A percentile compares a stretch with the other conserved stretches of the same genome.
These are phyloP conservation scores for Polyplosphaeria fusca DNA, from an alignment of 495 filamentous ascomycete species.

Conservation along the genomic window DNA sequence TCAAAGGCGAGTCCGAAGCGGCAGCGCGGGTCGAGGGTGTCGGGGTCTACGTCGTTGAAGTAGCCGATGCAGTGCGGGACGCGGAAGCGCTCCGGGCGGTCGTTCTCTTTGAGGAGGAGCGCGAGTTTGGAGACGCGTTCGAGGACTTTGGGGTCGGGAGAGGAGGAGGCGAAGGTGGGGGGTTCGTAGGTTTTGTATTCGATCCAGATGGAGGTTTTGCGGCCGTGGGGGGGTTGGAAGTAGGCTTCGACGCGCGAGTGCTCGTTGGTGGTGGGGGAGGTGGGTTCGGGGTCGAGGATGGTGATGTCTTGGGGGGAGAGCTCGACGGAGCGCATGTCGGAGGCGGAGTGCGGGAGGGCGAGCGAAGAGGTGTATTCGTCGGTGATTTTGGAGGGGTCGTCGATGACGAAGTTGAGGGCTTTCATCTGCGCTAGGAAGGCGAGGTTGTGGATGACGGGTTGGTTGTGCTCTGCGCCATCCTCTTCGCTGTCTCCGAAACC, in stretches of 20 bases:
- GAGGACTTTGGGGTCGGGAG: constrained; percentile 25
- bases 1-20: constrained; percentile 43
- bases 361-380: constrained; percentile 29
- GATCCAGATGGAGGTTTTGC: constrained; percentile 32
- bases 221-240: constrained; percentile 20
- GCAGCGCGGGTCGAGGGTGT: constrained; percentile 30
- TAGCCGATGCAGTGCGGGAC: constrained; percentile 41
- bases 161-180: constrained; percentile 9
- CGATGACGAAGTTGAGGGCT: constrained; percentile 32
- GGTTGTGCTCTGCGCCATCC: constrained; percentile 1
- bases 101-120: constrained; percentile 33
- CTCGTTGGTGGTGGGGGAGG: constrained; percentile 19
- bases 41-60: constrained; percentile 34
- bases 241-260: constrained; percentile 29
- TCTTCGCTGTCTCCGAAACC: constrained; percentile 24
- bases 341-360: constrained; percentile 18
- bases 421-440: constrained; percentile 34
- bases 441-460: constrained; percentile 22
- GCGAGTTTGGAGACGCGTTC: constrained; percentile 33
- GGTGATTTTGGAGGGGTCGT: constrained; percentile 17
- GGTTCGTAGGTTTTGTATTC: constrained; percentile 37
- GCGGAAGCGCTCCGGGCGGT: constrained; percentile 37
- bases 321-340: constrained; percentile 29
- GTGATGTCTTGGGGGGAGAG: constrained; percentile 21
- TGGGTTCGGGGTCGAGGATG: constrained; percentile 20